A percentile compares a stretch with the other conserved stretches of the same genome.
Evolutionary conservation across 2,329 filamentous ascomycete species (phyloP).

Genomic region (Colletotrichum spaethianum): DNA sequence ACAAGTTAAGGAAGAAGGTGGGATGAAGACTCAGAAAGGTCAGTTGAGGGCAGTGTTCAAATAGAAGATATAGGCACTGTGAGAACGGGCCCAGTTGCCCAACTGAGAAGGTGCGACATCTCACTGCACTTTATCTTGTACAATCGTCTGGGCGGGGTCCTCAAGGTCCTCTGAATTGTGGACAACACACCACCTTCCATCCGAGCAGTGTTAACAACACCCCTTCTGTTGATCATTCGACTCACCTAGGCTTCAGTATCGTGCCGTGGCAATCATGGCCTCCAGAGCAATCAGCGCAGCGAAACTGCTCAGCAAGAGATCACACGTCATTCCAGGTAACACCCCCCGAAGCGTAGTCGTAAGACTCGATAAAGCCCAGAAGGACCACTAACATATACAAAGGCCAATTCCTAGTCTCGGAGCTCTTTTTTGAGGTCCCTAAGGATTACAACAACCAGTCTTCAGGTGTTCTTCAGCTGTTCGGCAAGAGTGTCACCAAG

Average conservation of each 20-base stretch:
- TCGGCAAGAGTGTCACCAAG: constrained; percentile 81
- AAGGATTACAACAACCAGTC: constrained; percentile 79
- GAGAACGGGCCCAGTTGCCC: constrained; percentile 3
- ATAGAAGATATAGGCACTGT: constrained; percentile 8
- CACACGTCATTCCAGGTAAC: constrained; percentile 55
- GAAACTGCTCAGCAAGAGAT: constrained; percentile 57
- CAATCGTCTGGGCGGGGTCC: constrained; percentile 27
- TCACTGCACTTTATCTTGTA: constrained; percentile 25
- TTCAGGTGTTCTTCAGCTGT: constrained; percentile 77
- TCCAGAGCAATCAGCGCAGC: constrained; percentile 52
- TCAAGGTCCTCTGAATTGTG: neutral
- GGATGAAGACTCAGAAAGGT: neutral
- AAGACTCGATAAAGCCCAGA: neutral
- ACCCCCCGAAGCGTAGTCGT: neutral
- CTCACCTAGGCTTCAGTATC: neutral
- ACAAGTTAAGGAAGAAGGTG: too few relatives aligned
- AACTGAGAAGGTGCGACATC: constrained; percentile 38
- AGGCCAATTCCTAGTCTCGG: constrained; percentile 84
- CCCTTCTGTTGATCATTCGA: neutral
- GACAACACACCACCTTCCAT: neutral
- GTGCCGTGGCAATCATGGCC: constrained; percentile 17
- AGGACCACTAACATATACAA: neutral
- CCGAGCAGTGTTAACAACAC: neutral
- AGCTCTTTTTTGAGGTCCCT: constrained; percentile 90
- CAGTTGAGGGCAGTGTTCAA: neutral